phyloP scores from a whole-genome alignment of 306 rosid species.

The Trifolium fragiferum region DNA sequence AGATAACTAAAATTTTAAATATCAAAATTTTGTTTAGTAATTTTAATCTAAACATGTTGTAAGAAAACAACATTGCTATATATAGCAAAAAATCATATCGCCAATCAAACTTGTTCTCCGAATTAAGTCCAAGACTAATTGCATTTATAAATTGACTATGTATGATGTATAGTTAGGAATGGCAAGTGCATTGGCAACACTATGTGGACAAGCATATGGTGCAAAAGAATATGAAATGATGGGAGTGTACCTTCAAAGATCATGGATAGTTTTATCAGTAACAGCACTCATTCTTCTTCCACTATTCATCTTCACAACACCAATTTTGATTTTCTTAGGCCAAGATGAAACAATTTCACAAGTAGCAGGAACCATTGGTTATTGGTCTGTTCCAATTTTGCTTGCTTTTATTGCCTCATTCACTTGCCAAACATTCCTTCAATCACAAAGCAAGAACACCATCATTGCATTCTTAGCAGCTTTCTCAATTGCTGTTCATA shows the following conservation, averaged over 20 bases:
- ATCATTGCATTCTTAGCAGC: conserved; percentile 54
- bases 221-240: conserved; percentile 52
- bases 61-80: too few relatives aligned
- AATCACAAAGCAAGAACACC: conserved; percentile 58
- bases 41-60: too few relatives aligned
- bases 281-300: conserved; percentile 49
- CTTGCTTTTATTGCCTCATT: conserved; percentile 45
- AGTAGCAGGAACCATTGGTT: conserved; percentile 45
- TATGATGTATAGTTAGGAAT: conserved; percentile 52
- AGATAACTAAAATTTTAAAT: too few relatives aligned
- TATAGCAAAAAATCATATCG: too few relatives aligned
- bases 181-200: conserved; percentile 57
- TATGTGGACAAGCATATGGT: conserved; percentile 71
- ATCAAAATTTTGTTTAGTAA: too few relatives aligned
- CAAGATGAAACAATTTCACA: conserved; percentile 40
- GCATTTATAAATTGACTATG: not conserved
- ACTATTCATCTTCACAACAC: conserved; percentile 50
- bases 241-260: conserved; percentile 64
- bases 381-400: conserved; percentile 41
- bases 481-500: conserved; percentile 35
- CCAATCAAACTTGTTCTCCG: too few relatives aligned
- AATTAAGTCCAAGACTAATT: not conserved
- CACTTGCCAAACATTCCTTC: conserved; percentile 52
- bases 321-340: conserved; percentile 40
- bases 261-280: conserved; percentile 48